These are phyloP conservation scores for Aspergillus neoniger DNA, from an alignment of 2,329 filamentous ascomycete genomes.

Conservation along the genomic window DNA sequence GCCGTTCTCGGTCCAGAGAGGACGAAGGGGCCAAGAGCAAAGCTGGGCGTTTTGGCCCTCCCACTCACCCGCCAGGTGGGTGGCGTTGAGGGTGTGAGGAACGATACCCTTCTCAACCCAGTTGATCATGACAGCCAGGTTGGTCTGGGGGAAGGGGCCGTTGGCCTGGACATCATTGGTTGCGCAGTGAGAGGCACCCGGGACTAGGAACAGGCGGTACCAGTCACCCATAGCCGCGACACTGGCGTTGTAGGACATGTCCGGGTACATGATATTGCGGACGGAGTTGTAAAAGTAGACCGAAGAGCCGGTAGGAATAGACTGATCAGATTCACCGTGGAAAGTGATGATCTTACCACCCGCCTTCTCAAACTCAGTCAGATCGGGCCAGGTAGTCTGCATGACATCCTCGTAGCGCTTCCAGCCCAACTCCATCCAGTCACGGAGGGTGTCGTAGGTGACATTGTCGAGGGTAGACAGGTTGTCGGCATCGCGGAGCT, in stretches of 20 bases:
- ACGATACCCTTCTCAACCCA: slow-evolving; percentile 55
- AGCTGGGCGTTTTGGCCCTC: too few species aligned
- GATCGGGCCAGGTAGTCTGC: slow-evolving; percentile 57
- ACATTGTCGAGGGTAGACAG: slow-evolving; percentile 49
- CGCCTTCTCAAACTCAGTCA: slow-evolving; percentile 51
- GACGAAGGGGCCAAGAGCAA: slow-evolving; percentile 24
- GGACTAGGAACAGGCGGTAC: slow-evolving; percentile 59
- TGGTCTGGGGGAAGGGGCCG: slow-evolving; percentile 49
- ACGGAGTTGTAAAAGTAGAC: slow-evolving; percentile 60
- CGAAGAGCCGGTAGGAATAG: slow-evolving; percentile 56
- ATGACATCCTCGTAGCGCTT: slow-evolving; percentile 53
- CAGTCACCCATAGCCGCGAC: slow-evolving; percentile 51
- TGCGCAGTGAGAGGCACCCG: slow-evolving; percentile 56
- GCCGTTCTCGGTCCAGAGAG: slow-evolving; percentile 27
- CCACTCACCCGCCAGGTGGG: slow-evolving; percentile 10
- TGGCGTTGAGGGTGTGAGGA: slow-evolving; percentile 49
- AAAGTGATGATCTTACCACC: slow-evolving; percentile 61
- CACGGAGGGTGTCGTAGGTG: slow-evolving; percentile 59
- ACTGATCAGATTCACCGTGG: slow-evolving; percentile 59
- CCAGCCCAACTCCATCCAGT: slow-evolving; percentile 57
- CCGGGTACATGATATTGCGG: slow-evolving; percentile 52
- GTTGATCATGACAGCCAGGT: slow-evolving; percentile 51
- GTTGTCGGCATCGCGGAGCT: slow-evolving; percentile 37
- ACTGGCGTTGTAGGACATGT: slow-evolving; percentile 41
- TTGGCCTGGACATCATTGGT: slow-evolving; percentile 48